A percentile compares a stretch with the other conserved stretches of the same genome.
phyloP scores from a whole-genome alignment of 805 yeast species.

The Yarrowia phangngaensis region DNA sequence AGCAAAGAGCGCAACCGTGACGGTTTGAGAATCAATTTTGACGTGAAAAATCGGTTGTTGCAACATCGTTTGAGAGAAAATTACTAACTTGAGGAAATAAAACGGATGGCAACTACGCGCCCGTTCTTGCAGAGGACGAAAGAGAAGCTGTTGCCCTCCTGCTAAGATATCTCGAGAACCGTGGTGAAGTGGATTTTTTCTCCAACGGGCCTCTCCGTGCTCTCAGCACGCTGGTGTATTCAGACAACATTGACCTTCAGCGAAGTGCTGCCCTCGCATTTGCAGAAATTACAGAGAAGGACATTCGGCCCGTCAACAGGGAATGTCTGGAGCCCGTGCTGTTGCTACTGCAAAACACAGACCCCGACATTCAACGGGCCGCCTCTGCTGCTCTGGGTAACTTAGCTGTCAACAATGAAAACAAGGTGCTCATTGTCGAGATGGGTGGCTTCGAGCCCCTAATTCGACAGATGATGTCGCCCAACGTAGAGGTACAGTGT shows the following conservation, averaged over 20 bases:
- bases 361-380: constrained; percentile 94
- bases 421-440: constrained; percentile 87
- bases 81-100: constrained; percentile 27
- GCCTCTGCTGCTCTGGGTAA: constrained; percentile 99
- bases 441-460: constrained; percentile 98
- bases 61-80: too few relatives aligned
- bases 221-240: constrained; percentile 84
- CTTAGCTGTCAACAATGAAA: constrained; percentile 92
- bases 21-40: too few relatives aligned
- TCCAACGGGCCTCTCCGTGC: constrained; percentile 78
- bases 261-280: constrained; percentile 97
- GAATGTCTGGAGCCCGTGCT: constrained; percentile 93
- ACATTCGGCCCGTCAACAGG: constrained; percentile 82
- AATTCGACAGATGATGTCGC: constrained; percentile 94
- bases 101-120: constrained; percentile 57
- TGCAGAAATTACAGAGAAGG: constrained; percentile 97
- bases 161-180: constrained; percentile 81
- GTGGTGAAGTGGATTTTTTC: constrained; percentile 86
- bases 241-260: constrained; percentile 91
- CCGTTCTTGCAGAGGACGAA: constrained; percentile 88
- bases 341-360: constrained; percentile 77
- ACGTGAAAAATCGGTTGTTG: too few relatives aligned
- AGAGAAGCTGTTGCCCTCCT: constrained; percentile 92
- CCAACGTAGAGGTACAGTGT: constrained; percentile 97
- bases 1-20: too few relatives aligned